Evolutionary conservation across 2,329 filamentous ascomycete genomes (phyloP), one percentile per base, ranked within the genome.

Genomic region (Ophiognomonia clavigignenti-juglandacearum): DNA sequence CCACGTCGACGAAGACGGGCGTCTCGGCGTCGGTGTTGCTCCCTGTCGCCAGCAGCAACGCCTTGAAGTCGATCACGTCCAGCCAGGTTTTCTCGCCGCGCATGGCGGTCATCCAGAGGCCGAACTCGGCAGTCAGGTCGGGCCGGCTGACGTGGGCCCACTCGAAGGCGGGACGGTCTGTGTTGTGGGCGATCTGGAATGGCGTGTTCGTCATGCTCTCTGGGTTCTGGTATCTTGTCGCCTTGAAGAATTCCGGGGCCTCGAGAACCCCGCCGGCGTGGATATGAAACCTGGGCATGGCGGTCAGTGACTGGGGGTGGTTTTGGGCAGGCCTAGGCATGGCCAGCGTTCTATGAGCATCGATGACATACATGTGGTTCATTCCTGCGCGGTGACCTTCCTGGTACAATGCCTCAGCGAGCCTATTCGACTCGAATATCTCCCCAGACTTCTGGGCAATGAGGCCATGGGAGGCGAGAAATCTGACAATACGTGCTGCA

Each of bases 71-170:
- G 39, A 54, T 45, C 9, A 53, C 52, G 37, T 53, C 47, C n/a
- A 57, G 36, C 51, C 53, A 56, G 11, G 45, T 53, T 18, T 24
- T 45, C 13, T 29, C 43, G 19, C 51, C 39, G 20, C 50, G 46
- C 20, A 39, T 24, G 6, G 36, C 53, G 2, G 42, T 32, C 55
- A 57, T 56, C 45, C 43, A 52, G 6, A 48, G 8, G 14, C 52
- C 44, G 34, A 56, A 54, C n/a, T 54, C 46, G 1, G 38, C 45
- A 41, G 53, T 42, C n/a, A 54, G 20, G 7, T 54, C 39, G 1
- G 51, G 53, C 10, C 53, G 48, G 10, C 41, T 31, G 35, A 43
- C 26, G 10, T 45, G 43, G 8, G 45, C 44, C 51, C 53, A 57
- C 6, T 31, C 45, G 14, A 49, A 52, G 3, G 51, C 38, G 3